Evolutionary conservation across 2,329 filamentous ascomycete genomes (phyloP).

Genomic region (Penicillium corylophilum): DNA sequence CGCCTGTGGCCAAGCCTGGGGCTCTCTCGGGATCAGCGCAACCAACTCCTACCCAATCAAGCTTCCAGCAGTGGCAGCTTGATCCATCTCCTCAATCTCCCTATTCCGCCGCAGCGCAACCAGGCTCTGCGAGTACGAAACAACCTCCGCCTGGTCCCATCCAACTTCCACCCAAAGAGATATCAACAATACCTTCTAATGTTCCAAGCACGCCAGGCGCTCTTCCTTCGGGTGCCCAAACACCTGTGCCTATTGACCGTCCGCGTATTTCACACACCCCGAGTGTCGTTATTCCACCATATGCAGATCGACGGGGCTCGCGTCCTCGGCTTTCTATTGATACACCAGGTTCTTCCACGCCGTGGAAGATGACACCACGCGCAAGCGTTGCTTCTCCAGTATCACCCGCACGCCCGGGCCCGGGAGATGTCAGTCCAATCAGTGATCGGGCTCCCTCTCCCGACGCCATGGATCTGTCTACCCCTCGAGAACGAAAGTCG

Average conservation of each 20-base stretch:
- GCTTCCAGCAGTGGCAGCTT: constrained; percentile 40
- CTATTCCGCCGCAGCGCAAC: constrained; percentile 22
- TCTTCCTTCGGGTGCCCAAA: constrained; percentile 17
- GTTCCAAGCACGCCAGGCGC: constrained; percentile 31
- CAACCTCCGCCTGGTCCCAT: constrained; percentile 15
- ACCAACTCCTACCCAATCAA: constrained; percentile 29
- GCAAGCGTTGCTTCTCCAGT: constrained; percentile 37
- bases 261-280: constrained; percentile 31
- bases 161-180: constrained; percentile 3
- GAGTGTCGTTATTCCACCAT: constrained; percentile 24
- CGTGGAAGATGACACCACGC: constrained; percentile 43
- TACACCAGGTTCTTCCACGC: constrained; percentile 43
- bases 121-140: constrained; percentile 14
- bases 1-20: constrained; percentile 17
- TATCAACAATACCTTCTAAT: constrained; percentile 16
- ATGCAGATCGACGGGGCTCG: constrained; percentile 26
- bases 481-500: constrained; percentile 25
- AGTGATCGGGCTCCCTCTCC: constrained; percentile 44
- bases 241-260: constrained; percentile 25
- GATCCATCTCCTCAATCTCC: constrained; percentile 33
- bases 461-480: constrained; percentile 28
- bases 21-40: constrained; percentile 19
- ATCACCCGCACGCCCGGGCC: constrained; percentile 42
- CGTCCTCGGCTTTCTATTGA: constrained; percentile 38
- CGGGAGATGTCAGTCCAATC: constrained; percentile 48